Conservation (phyloP, 2,329 filamentous ascomycete species). For the Colletotrichum magnum region DNA sequence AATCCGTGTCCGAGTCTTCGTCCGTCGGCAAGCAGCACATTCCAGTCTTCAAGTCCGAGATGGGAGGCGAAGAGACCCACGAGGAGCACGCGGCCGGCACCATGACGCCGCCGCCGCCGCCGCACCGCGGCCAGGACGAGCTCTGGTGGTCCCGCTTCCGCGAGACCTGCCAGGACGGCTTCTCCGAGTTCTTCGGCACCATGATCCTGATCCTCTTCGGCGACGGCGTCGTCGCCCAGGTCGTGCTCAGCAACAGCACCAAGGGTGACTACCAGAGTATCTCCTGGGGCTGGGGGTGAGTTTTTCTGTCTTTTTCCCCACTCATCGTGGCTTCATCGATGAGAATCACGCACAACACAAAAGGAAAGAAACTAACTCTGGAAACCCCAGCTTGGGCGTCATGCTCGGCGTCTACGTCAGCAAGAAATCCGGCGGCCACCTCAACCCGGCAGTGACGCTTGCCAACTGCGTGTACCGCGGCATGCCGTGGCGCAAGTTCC, state of each 20-base stretch:
- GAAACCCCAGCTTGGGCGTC: constrained; percentile 66
- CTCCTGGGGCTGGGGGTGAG: constrained; percentile 66
- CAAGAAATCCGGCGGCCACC: constrained; percentile 75
- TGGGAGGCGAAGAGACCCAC: constrained; percentile 45
- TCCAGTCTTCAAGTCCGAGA: constrained; percentile 49
- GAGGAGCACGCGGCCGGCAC: constrained; percentile 40
- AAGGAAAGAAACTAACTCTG: constrained; percentile 13
- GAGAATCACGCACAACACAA: not conserved
- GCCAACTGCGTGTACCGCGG: constrained; percentile 78
- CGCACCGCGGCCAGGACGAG: constrained; percentile 44
- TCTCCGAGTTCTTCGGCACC: constrained; percentile 78
- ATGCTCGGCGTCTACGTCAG: constrained; percentile 79
- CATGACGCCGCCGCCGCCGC: constrained; percentile 40
- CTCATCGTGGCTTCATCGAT: constrained; percentile 33
- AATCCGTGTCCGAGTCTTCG: constrained; percentile 50
- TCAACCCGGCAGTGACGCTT: constrained; percentile 81
- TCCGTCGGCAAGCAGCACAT: constrained; percentile 50
- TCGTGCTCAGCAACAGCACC: constrained; percentile 66
- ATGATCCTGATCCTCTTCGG: constrained; percentile 79
- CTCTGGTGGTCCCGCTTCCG: constrained; percentile 68
- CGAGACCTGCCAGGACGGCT: constrained; percentile 66
- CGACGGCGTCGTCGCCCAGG: constrained; percentile 79
- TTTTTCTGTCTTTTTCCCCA: constrained; percentile 5
- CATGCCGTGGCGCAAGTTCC: constrained; percentile 78
- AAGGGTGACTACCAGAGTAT: constrained; percentile 67